These are phyloP conservation scores for Penicillium rolfsii DNA, from an alignment of 2,329 filamentous ascomycete genomes.

Conservation along the genomic window DNA sequence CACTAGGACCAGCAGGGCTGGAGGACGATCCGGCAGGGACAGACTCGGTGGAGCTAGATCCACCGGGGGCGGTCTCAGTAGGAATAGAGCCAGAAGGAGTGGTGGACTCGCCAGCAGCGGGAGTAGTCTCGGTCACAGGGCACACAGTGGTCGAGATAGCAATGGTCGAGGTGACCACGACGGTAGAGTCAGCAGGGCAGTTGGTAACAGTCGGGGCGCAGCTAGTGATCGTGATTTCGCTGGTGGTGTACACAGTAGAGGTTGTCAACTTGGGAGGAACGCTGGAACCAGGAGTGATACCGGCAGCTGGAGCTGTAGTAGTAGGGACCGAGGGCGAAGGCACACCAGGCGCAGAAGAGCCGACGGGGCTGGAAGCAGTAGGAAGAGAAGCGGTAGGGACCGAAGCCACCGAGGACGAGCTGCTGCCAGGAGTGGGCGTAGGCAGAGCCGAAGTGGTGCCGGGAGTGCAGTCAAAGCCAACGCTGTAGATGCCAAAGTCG, in stretches of 20 bases:
- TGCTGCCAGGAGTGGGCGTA: slow-evolving; percentile 20
- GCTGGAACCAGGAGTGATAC: slow-evolving; percentile 9
- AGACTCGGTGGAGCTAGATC: neutral
- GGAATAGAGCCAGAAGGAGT: slow-evolving; percentile 10
- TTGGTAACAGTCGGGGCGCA: slow-evolving; percentile 47
- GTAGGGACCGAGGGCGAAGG: slow-evolving; percentile 19
- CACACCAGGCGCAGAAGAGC: slow-evolving; percentile 1
- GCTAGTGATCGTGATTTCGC: slow-evolving; percentile 44
- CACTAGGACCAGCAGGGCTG: too few species aligned
- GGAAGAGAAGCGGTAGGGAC: slow-evolving; percentile 19
- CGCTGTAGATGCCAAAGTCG: slow-evolving; percentile 60
- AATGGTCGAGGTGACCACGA: slow-evolving; percentile 58
- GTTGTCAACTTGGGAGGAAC: slow-evolving; percentile 36
- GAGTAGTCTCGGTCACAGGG: slow-evolving; percentile 47
- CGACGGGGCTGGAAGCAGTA: slow-evolving; percentile 19
- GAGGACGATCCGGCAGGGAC: slow-evolving; percentile 2
- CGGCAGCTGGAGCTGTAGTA: neutral
- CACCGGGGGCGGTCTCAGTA: slow-evolving; percentile 2
- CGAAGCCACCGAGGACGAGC: slow-evolving; percentile 12
- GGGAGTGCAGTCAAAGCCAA: slow-evolving; percentile 36
- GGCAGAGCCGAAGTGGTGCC: slow-evolving; percentile 28
- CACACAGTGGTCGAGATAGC: slow-evolving; percentile 64
- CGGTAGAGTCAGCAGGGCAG: slow-evolving; percentile 57
- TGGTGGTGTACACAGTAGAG: slow-evolving; percentile 45
- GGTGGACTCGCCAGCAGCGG: slow-evolving; percentile 8